Evolutionary conservation across 768 basidiomycete species (phyloP), one percentile per base, ranked within the genome.

Genomic region (Serendipita indica): DNA sequence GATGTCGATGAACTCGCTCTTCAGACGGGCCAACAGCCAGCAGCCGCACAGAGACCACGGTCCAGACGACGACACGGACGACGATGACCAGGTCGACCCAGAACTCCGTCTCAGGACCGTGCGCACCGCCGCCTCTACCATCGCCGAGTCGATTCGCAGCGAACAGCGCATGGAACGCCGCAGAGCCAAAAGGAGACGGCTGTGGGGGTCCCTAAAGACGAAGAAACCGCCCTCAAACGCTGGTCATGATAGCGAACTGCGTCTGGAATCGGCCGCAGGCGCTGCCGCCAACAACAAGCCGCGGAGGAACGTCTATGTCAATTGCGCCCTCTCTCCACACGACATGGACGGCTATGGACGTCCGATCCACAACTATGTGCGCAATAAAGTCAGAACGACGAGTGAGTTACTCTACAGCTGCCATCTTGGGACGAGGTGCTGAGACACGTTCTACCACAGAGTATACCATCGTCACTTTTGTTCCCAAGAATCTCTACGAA

Each of bases 381-480:
- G 93, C 65, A 97, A 96, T 69, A 97, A 96, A 78, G 90, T 97
- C 62, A 77, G 86, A 67, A 96, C 93, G 37, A 87, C 85, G 63
- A 94, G 89, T 91, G 70, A 72, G 86, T 80, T 12, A 39, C 20
- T 35, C 18, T 18, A 18, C 10, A 37, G 33, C 34, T 33, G 22
- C n/a, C 20, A 18, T 16, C 37, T 14, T 14, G 25, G 10, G 22
- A n/a, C 14, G 12, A 22, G 5, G 13, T 28, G 46, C 28, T 39
- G 49, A 43, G 16, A 57, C 28, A 27, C 14, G 1, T 12, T 14
- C 1, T 4, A 18, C 25, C 5, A n/a, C 67, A 91, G 89, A 93
- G 71, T 98, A 97, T 71, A 94, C 91, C 27, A 69, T 89, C 49
- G 52, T 96, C 54, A 88, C 90, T 0, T 98, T 97, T 67, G 64